These are phyloP conservation scores for Trifolium repens DNA, from an alignment of 306 rosid genomes.

Conservation along the genomic window DNA sequence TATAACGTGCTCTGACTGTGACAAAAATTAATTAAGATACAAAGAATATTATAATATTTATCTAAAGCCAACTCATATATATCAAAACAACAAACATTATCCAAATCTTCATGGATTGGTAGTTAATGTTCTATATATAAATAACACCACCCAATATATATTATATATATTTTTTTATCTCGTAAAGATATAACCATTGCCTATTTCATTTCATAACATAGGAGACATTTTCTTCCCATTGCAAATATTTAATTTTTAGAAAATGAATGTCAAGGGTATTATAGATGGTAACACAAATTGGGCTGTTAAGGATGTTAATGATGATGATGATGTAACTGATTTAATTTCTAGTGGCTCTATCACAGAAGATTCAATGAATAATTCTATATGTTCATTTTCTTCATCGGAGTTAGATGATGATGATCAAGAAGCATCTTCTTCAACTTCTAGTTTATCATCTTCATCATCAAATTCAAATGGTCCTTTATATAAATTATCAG, in stretches of 20 bases:
- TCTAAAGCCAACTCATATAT: slow-evolving; percentile 16
- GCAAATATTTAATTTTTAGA: background rate
- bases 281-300: slow-evolving; percentile 30
- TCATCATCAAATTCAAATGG: slow-evolving; percentile 55
- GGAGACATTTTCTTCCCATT: background rate
- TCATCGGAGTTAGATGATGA: slow-evolving; percentile 54
- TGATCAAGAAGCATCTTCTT: slow-evolving; percentile 62
- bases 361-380: slow-evolving; percentile 49
- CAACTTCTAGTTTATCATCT: slow-evolving; percentile 44
- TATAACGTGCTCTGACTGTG: slow-evolving; percentile 48
- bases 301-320: slow-evolving; percentile 46
- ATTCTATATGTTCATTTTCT: slow-evolving; percentile 57
- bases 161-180: background rate
- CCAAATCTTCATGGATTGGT: slow-evolving; percentile 41
- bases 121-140: slow-evolving; percentile 9
- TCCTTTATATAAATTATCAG: slow-evolving; percentile 79
- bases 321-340: slow-evolving; percentile 38
- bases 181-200: background rate
- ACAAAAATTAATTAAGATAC: slow-evolving; percentile 48
- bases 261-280: slow-evolving; percentile 42
- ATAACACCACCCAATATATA: background rate
- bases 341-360: slow-evolving; percentile 52
- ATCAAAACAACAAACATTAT: slow-evolving; percentile 43
- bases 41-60: slow-evolving; percentile 14
- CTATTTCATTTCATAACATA: slow-evolving; percentile 17